These are phyloP conservation scores for Aleurites moluccanus DNA, from an alignment of 441 rosid genomes.

Conservation along the genomic window DNA sequence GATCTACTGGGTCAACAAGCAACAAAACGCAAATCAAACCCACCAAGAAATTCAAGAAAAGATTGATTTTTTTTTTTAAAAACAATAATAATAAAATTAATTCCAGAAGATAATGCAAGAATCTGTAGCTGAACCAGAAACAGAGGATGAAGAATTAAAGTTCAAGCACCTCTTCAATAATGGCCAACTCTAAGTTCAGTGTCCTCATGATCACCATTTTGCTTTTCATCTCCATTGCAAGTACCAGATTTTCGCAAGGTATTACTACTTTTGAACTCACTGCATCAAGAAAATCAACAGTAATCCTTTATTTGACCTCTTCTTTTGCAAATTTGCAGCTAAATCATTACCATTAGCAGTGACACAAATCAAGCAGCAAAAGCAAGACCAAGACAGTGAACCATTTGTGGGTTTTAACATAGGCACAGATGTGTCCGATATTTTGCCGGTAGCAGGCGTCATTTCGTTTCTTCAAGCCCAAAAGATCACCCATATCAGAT, in stretches of 20 bases:
- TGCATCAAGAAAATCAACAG: background rate
- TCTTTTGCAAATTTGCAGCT: conserved; percentile 33
- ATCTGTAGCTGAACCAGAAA: conserved; percentile 47
- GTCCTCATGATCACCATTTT: conserved; percentile 25
- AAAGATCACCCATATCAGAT: conserved; percentile 71
- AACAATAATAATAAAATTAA: background rate
- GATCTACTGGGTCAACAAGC: conserved; percentile 22
- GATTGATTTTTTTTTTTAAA: background rate
- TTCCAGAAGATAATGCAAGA: conserved; percentile 69
- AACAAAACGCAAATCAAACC: conserved; percentile 19
- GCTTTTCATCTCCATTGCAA: conserved; percentile 27
- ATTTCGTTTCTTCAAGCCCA: conserved; percentile 73
- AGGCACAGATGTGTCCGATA: conserved; percentile 71
- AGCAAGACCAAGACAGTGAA: conserved; percentile 53
- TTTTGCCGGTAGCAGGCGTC: conserved; percentile 48
- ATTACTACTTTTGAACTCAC: conserved; percentile 1
- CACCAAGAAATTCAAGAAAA: conserved; percentile 7
- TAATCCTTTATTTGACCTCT: background rate
- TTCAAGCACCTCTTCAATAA: conserved; percentile 51
- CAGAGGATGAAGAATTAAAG: conserved; percentile 46
- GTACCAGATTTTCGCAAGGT: conserved; percentile 38
- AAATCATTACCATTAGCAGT: conserved; percentile 33
- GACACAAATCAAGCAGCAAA: conserved; percentile 39
- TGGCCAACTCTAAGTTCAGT: conserved; percentile 58
- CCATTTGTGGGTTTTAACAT: conserved; percentile 84